Evolutionary conservation across 2,329 filamentous ascomycete genomes (phyloP).

Genomic region (Lecanicillium sp.): DNA sequence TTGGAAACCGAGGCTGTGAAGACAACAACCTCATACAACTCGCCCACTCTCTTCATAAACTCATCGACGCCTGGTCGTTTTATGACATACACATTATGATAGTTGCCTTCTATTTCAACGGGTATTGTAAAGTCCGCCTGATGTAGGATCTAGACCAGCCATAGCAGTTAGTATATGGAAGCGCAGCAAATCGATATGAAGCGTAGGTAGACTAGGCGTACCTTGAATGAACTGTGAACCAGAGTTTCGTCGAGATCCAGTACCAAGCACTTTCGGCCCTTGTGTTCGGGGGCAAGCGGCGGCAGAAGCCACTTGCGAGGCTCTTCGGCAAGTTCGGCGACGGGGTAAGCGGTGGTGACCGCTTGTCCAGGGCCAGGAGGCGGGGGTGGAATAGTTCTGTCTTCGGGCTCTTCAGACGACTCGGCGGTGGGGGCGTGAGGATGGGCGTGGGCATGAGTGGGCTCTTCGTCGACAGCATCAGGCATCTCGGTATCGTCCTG

Average conservation of each 20-base stretch:
- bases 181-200: too few species aligned
- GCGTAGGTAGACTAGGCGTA: too few species aligned
- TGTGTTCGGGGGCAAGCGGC: conserved; percentile 70
- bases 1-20: conserved; percentile 98
- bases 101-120: conserved; percentile 97
- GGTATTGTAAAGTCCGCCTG: conserved; percentile 99
- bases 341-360: conserved; percentile 30
- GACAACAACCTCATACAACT: conserved; percentile 96
- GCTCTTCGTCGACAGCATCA: conserved; percentile 48
- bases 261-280: conserved; percentile 88
- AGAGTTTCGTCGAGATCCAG: conserved; percentile 94
- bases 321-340: conserved; percentile 32
- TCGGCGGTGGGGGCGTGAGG: neutral
- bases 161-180: conserved; percentile 12
- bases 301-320: conserved; percentile 66
- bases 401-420: conserved; percentile 25
- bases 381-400: conserved; percentile 31
- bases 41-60: conserved; percentile 97
- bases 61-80: conserved; percentile 97
- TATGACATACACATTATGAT: conserved; percentile 99
- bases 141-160: conserved; percentile 67
- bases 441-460: conserved; percentile 15
- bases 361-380: conserved; percentile 38
- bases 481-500: conserved; percentile 62
- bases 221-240: conserved; percentile 98